Base-by-base conservation (phyloP, 2,329 filamentous ascomycete species). In the Pyrenochaeta sp. region DNA sequence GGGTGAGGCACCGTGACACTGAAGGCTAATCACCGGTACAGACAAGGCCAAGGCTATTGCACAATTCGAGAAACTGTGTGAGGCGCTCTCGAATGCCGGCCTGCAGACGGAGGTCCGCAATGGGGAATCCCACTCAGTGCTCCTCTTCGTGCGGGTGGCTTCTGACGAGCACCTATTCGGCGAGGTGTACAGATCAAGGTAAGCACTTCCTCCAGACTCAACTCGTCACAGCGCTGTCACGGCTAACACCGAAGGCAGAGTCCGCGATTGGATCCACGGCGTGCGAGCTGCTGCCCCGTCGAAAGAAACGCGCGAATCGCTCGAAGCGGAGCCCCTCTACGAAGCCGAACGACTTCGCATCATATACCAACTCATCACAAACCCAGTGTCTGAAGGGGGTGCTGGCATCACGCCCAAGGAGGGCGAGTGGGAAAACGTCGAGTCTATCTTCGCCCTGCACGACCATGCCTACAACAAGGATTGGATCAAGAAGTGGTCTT, bases 211-310 rank as follows among this genome's bases (percentile, higher is more conserved):
- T n/a, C 10, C 36, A 39, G 13, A 6, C 13, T 30, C 5, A 30
- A 30, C 1, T 0, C 36, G 0, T 28, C 6, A 28, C 12, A 15
- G 7, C 22, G 13, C 25, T 10, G 9, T 34, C n/a, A 40, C 48
- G 42, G 12, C 43, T 62, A 22, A 59, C 24, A 28, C 27, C 15
- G 8, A 25, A 3, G 28, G 19, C 50, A 91, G 95, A 64, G 89
- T 97, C 19, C 91, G 93, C 74, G 95, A 98, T 79, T 99, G 93
- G 92, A 87, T 98, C 34, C 90, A 95, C 74, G 93, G 93, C 51
- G 90, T 97, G 53, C 89, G 92, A 62, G 85, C 91, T 49, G 86
- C 87, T 22, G 88, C 92, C 36, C 94, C 94, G 0, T 85, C 88
- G 54, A 89, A 88, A 72, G 88, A 96, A 65, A 87, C 92, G 19